Base-by-base conservation (phyloP, 176 grass and related monocot species). In the Hordeum marinum region DNA sequence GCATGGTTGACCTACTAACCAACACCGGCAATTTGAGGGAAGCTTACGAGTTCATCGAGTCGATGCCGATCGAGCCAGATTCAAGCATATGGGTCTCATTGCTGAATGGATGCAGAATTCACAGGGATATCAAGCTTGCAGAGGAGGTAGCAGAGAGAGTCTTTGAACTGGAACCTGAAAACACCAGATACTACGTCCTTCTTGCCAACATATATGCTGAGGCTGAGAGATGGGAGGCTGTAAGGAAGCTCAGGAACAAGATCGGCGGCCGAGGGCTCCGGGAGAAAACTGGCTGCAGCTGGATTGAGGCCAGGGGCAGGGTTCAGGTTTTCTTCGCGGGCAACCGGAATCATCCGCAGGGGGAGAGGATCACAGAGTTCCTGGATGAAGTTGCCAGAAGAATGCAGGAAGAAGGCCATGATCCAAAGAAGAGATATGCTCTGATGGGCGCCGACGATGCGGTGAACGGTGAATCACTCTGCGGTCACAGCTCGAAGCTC, bases 121-220 rank as follows among this genome's bases (percentile, higher is more conserved):
- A 98, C 79, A 87, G 90, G 80, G 80, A 98, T 63, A 85, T 98
- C n/a, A 94, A 93, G 24, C 92, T 98, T 76, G 92, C 92, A 14
- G 92, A 98, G 65, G 91, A 66, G 84, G 92, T 93, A 37, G 90
- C 92, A 73, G 95, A 98, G 54, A 89, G 55, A 80, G 82, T 94
- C 43, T 91, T 94, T 54, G 65, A 89, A 40, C 72, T 94, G 65
- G 92, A 98, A 75, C 95, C 95, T 85, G 89, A 94, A 41, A 98
- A 98, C 65, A 90, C 90, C 17, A 89, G 84, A 14, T 89, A 93
- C 90, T 98, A 94, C 78, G 87, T 94, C 52, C 87, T 94, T 81
- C 89, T 98, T 50, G 87, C 95, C 45, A 98, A 98, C 72, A 94
- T 94, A 75, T 95, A 98, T 52, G 84, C 90, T 8, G 95, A 98